A percentile compares a stretch with the other conserved stretches of the same genome.
Conservation (phyloP, 208 protist species). For the Ichthyophonus hoferi region DNA sequence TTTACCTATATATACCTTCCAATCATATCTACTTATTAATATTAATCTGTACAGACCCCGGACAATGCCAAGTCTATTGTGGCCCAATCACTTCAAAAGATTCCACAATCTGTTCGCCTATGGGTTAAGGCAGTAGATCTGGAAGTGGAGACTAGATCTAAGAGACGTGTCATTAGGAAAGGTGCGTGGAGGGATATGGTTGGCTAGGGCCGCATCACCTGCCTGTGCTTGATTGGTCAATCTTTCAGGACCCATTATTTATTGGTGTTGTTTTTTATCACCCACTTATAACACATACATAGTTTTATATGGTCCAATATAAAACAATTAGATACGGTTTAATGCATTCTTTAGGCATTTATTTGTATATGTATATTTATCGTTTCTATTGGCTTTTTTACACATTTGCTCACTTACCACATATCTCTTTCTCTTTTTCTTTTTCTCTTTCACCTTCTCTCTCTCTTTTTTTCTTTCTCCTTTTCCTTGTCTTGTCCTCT, state of each 20-base stretch:
- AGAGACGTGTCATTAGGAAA: slow-evolving; percentile 44
- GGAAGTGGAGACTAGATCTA: slow-evolving; percentile 62
- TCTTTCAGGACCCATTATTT: no score
- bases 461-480: no score
- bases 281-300: neutral
- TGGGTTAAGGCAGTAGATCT: slow-evolving; percentile 74
- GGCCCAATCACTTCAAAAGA: slow-evolving; percentile 66
- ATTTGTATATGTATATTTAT: neutral
- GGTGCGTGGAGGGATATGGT: neutral
- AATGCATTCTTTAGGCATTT: neutral
- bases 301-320: neutral
- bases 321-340: neutral
- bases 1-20: no score
- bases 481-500: no score
- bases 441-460: no score
- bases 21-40: no score
- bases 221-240: neutral
- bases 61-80: slow-evolving; percentile 70
- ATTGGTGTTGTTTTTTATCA: no score
- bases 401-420: no score
- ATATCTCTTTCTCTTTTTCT: no score
- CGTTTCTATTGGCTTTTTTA: no score
- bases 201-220: no score
- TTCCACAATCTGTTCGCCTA: slow-evolving; percentile 75
- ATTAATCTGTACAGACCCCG: slow-evolving; percentile 59